These are phyloP conservation scores for Rhodotorula sp. DNA, from an alignment of 1,284 basidiomycete genomes.

Conservation along the genomic window DNA sequence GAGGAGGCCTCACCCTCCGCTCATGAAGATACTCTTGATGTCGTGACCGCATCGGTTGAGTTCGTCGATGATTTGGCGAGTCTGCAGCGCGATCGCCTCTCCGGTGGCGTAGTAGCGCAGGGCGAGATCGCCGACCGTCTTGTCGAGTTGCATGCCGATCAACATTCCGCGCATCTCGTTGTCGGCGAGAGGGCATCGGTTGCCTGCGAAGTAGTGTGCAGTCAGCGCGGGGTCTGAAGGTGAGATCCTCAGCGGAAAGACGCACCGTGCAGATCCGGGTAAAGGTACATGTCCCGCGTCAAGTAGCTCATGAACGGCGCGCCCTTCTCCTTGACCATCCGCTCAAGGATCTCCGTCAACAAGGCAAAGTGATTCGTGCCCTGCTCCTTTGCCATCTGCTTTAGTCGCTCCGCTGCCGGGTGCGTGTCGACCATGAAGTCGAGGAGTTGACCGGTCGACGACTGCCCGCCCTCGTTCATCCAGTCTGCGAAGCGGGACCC, in stretches of 20 bases:
- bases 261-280: constrained; percentile 73
- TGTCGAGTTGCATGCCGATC: constrained; percentile 79
- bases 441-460: constrained; percentile 81
- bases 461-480: constrained; percentile 99
- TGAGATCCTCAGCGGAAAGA: background rate
- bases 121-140: constrained; percentile 75
- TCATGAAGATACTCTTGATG: constrained; percentile 86
- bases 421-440: constrained; percentile 95
- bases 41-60: constrained; percentile 84
- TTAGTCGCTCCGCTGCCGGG: constrained; percentile 70
- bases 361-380: constrained; percentile 57
- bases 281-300: constrained; percentile 86
- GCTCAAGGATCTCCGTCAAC: constrained; percentile 71
- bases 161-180: constrained; percentile 88
- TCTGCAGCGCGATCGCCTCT: constrained; percentile 92
- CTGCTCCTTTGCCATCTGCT: constrained; percentile 55
- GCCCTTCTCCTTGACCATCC: constrained; percentile 59
- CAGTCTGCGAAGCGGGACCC: constrained; percentile 49
- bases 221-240: background rate
- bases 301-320: constrained; percentile 60
- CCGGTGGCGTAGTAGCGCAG: constrained; percentile 87
- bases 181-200: constrained; percentile 94
- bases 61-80: constrained; percentile 86
- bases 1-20: constrained; percentile 51
- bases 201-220: constrained; percentile 58